A percentile compares a stretch with the other conserved stretches of the same genome.
Conservation (phyloP, 2,329 filamentous ascomycete species). For the Botrytis pseudocinerea region DNA sequence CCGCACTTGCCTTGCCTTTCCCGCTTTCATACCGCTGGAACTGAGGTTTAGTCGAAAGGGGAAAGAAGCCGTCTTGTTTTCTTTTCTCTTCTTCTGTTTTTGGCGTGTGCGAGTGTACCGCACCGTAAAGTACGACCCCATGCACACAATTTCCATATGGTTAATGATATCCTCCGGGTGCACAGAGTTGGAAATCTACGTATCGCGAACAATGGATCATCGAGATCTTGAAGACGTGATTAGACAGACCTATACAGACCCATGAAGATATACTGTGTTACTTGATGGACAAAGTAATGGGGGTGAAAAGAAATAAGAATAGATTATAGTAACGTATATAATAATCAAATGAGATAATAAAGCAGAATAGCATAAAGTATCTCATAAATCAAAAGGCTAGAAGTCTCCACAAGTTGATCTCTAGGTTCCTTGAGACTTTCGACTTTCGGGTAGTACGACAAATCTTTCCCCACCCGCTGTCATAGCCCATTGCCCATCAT, state of each 20-base stretch:
- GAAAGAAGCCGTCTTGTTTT: neutral
- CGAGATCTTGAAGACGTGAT: neutral
- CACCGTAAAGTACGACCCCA: neutral
- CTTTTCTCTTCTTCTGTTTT: neutral
- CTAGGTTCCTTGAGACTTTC: neutral
- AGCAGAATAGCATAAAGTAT: neutral
- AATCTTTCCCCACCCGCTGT: conserved; percentile 12
- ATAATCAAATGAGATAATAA: neutral
- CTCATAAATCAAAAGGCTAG: conserved; percentile 19
- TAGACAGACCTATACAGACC: neutral
- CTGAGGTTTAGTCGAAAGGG: neutral
- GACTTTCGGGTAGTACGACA: neutral
- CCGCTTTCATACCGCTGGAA: conserved; percentile 20
- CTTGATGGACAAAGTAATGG: neutral
- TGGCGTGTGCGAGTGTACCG: neutral
- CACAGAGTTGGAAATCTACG: conserved; percentile 11
- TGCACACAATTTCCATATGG: conserved; percentile 19
- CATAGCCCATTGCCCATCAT: neutral
- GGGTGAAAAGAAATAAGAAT: neutral
- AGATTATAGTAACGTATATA: neutral
- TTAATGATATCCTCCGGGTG: conserved; percentile 11
- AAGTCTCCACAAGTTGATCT: conserved; percentile 15
- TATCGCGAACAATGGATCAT: conserved; percentile 5
- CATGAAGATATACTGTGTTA: conserved; percentile 10
- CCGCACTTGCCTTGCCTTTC: conserved; percentile 38